A percentile compares a stretch with the other conserved stretches of the same genome.
phyloP scores from a whole-genome alignment of 2,329 filamentous ascomycete genomes.

The Microdochium bolleyi region DNA sequence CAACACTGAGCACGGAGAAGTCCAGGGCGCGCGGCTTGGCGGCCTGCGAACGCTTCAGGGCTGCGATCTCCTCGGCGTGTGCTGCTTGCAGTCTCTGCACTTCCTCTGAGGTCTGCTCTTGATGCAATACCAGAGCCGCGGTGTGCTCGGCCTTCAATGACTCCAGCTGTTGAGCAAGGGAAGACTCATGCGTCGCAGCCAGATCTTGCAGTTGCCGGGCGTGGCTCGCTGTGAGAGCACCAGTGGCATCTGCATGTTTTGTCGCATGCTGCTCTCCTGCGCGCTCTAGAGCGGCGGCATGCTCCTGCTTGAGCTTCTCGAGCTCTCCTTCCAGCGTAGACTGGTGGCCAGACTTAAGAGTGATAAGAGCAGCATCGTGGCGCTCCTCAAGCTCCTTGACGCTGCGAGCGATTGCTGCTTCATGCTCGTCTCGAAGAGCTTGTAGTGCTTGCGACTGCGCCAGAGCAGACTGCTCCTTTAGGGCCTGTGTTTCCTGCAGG shows the following conservation, averaged over 20 bases:
- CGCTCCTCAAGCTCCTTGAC: constrained; percentile 7
- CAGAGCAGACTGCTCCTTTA: background rate
- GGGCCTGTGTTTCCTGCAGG: background rate
- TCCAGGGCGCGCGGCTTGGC: constrained; percentile 20
- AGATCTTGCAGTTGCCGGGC: constrained; percentile 9
- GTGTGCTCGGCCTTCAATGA: background rate
- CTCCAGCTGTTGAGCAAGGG: constrained; percentile 6
- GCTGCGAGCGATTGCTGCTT: constrained; percentile 5
- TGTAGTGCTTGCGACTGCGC: background rate
- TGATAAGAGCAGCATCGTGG: constrained; percentile 6
- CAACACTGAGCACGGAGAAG: constrained; percentile 35
- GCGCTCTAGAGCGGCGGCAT: constrained; percentile 9
- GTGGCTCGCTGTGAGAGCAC: background rate
- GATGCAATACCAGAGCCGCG: constrained; percentile 10
- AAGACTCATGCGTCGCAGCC: constrained; percentile 5
- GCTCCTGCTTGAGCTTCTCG: constrained; percentile 9
- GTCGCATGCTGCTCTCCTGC: constrained; percentile 9
- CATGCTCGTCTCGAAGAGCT: background rate
- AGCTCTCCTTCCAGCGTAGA: constrained; percentile 1
- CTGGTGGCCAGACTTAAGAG: constrained; percentile 13
- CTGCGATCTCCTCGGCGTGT: constrained; percentile 14
- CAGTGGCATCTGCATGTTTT: constrained; percentile 4
- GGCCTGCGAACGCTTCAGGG: constrained; percentile 15
- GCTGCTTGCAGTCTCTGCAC: constrained; percentile 2
- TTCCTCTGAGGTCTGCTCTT: background rate